Conservation (phyloP, 371 early-diverging fungal species). For the Mortierella sp. region DNA sequence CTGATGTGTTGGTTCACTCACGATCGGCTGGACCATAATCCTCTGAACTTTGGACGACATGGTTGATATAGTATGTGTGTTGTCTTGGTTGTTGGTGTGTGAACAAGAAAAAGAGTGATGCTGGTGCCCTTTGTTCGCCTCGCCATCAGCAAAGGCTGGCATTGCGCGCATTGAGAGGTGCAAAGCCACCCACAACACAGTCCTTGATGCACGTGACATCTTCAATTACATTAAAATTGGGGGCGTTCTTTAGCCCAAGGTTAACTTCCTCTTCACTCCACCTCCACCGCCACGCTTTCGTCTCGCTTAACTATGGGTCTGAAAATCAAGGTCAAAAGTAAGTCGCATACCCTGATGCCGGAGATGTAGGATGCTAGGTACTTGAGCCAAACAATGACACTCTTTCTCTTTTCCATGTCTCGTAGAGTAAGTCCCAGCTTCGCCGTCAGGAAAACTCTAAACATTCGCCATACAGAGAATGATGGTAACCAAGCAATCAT, state of each 20-base stretch:
- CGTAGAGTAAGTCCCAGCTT: constrained; percentile 19
- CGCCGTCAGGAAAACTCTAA: neutral
- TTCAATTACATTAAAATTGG: neutral
- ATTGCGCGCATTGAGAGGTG: neutral
- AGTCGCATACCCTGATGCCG: neutral
- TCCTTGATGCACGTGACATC: neutral
- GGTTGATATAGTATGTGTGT: constrained; percentile 24
- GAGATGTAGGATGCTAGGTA: neutral
- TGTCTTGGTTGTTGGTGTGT: neutral
- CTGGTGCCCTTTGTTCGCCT: neutral
- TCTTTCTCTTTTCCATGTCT: neutral
- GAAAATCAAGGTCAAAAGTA: constrained; percentile 57
- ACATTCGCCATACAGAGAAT: neutral
- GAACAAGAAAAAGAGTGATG: constrained; percentile 11
- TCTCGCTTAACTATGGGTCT: constrained; percentile 2
- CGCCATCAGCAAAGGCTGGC: neutral
- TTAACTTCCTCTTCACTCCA: neutral
- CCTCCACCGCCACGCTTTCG: neutral
- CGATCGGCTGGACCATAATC: constrained; percentile 98
- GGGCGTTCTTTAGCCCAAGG: constrained; percentile 1
- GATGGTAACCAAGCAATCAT: too few relatives aligned
- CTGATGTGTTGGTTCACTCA: constrained; percentile 59
- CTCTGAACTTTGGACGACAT: constrained; percentile 93
- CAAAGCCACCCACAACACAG: constrained; percentile 35
- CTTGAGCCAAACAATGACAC: neutral